Evolutionary conservation across 768 basidiomycete genomes (phyloP).

Genomic region (Tricholoma flavovirens): DNA sequence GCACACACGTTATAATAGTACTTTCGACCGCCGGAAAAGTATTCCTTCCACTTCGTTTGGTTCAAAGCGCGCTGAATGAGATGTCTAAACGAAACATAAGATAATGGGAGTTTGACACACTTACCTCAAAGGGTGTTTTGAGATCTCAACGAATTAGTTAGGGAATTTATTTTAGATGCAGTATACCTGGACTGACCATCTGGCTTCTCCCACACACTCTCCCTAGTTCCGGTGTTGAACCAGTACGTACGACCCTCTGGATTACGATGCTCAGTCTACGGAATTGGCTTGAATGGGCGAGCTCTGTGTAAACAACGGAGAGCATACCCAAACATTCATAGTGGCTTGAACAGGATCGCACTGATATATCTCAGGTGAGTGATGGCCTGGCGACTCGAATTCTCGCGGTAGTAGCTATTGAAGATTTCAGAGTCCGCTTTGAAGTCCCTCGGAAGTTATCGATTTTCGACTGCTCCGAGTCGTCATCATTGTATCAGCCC

Average conservation of each 20-base stretch:
- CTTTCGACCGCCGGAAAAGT: constrained; percentile 85
- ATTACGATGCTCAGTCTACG: constrained; percentile 88
- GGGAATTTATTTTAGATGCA: background rate
- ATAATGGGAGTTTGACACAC: constrained; percentile 10
- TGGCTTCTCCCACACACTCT: constrained; percentile 98
- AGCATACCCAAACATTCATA: constrained; percentile 33
- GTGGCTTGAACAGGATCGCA: background rate
- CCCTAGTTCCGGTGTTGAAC: constrained; percentile 85
- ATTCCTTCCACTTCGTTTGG: constrained; percentile 94
- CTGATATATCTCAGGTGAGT: no score
- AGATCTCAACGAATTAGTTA: constrained; percentile 46
- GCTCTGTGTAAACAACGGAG: background rate
- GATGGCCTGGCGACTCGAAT: no score
- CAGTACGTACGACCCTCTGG: constrained; percentile 98
- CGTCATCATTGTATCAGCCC: no score
- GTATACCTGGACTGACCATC: constrained; percentile 52
- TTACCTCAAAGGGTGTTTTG: constrained; percentile 88
- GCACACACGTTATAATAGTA: constrained; percentile 80
- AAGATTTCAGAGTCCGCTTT: background rate
- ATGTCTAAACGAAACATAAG: constrained; percentile 7
- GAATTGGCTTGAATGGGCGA: background rate
- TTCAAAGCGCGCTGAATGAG: constrained; percentile 68
- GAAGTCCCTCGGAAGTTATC: no score
- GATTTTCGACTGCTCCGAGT: no score
- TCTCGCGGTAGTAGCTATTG: background rate